Percentiles rank a stretch among this genome's conserved stretches.
phyloP scores from a whole-genome alignment of 768 basidiomycete species.

The Pholiota microspora region DNA sequence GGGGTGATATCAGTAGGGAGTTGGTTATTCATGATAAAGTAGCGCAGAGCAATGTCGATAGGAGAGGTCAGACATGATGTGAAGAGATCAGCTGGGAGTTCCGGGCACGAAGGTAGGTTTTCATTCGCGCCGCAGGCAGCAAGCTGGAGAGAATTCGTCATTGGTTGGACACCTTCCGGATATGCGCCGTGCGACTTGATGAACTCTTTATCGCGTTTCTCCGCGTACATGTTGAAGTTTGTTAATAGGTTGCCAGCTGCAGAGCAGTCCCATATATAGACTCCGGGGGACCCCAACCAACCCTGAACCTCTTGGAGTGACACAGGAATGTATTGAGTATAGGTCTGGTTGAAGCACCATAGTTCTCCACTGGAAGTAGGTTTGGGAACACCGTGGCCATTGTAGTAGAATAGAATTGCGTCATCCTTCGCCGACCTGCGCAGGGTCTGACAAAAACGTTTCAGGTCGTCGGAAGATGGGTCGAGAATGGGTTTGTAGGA shows the following conservation, averaged over 20 bases:
- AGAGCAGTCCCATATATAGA: slow-evolving; percentile 99
- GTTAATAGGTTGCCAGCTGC: slow-evolving; percentile 92
- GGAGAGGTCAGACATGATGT: slow-evolving; percentile 97
- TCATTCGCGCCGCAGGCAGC: slow-evolving; percentile 93
- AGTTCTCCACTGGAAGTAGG: slow-evolving; percentile 94
- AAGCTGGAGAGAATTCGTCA: slow-evolving; percentile 88
- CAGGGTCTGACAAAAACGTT: slow-evolving; percentile 78
- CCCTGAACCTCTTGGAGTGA: slow-evolving; percentile 90
- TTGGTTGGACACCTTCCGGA: slow-evolving; percentile 61
- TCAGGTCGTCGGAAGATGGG: slow-evolving; percentile 91
- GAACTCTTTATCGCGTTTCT: slow-evolving; percentile 73
- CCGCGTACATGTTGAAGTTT: slow-evolving; percentile 84
- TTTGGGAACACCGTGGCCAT: slow-evolving; percentile 97
- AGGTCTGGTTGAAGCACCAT: slow-evolving; percentile 97
- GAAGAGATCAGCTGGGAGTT: slow-evolving; percentile 96
- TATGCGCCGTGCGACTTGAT: slow-evolving; percentile 58
- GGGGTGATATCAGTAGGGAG: slow-evolving; percentile 77
- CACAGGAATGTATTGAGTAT: slow-evolving; percentile 98
- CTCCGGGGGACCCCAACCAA: slow-evolving; percentile 92
- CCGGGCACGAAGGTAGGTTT: slow-evolving; percentile 90
- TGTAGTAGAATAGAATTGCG: slow-evolving; percentile 94
- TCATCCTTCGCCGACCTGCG: slow-evolving; percentile 92
- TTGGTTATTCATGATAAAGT: slow-evolving; percentile 88
- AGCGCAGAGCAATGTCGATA: slow-evolving; percentile 95
- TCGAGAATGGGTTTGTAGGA: slow-evolving; percentile 94